phyloP scores from a whole-genome alignment of 768 basidiomycete species.

The Agrocybe praecox region DNA sequence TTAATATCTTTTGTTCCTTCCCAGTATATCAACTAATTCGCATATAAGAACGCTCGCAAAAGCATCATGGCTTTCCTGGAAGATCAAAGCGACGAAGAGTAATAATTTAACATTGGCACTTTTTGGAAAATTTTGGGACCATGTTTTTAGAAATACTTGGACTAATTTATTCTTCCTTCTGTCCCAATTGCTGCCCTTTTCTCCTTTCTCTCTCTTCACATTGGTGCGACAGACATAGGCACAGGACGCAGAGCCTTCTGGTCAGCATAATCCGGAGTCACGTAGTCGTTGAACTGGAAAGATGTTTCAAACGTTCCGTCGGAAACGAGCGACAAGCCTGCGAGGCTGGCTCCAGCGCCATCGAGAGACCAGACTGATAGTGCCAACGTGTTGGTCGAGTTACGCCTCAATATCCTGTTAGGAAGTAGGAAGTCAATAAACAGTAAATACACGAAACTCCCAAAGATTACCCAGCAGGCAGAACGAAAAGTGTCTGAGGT shows the following conservation, averaged over 20 bases:
- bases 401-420: constrained; percentile 40
- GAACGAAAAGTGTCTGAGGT: constrained; percentile 51
- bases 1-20: constrained; percentile 1
- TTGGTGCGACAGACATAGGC: constrained; percentile 27
- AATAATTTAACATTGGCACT: neutral
- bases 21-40: neutral
- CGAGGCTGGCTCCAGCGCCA: constrained; percentile 39
- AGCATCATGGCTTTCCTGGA: constrained; percentile 74
- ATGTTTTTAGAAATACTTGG: neutral
- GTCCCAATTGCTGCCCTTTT: too few relatives aligned
- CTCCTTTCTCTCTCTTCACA: constrained; percentile 23
- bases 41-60: constrained; percentile 40
- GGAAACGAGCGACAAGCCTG: constrained; percentile 41
- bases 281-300: constrained; percentile 41
- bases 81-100: constrained; percentile 66
- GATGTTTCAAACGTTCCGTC: constrained; percentile 47
- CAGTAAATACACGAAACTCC: neutral
- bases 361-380: constrained; percentile 55
- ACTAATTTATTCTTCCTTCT: neutral
- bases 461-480: constrained; percentile 48
- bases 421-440: too few relatives aligned
- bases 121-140: neutral
- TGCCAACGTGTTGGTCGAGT: constrained; percentile 47
- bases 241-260: constrained; percentile 35
- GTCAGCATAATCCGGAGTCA: constrained; percentile 39